Evolutionary conservation across 768 basidiomycete genomes (phyloP), one percentile per base, ranked within the genome.

Genomic region (Phallus indusiatus): DNA sequence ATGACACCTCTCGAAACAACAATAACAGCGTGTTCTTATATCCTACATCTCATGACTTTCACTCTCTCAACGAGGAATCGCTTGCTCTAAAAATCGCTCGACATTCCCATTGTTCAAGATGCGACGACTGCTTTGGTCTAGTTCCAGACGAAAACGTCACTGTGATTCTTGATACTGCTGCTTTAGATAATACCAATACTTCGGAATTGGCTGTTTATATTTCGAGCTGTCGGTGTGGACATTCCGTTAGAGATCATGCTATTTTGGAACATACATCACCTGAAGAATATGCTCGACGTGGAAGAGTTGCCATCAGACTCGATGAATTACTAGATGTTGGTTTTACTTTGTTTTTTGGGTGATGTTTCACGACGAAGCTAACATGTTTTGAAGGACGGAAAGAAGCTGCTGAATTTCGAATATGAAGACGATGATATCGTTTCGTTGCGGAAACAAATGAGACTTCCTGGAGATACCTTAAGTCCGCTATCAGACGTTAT

Each of bases 241-340:
- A 92, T 69, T 74, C 74, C 52, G 79, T 81, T 28, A 70, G 68
- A 42, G 77, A 81, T 22, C 88, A 90, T 64, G 83, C 85, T n/a
- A 85, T 87, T 33, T 77, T 85, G 65, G 76, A 80, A 63, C 71
- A 71, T 53, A 69, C 88, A 34, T 83, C 81, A 60, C 75, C 74
- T 53, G 77, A 79, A 51, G 86, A 91, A 71, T 85, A 86, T 69
- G 70, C 73, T n/a, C 79, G 93, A 46, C 78, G 88, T 69, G 81
- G 78, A 47, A 84, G 83, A 59, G 81, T 89, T 11, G 91, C 90
- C 2, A 80, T 85, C 54, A 81, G 87, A 59, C 78, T 94, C 55
- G 93, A 94, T 67, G 89, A 92, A 69, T 68, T 88, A 56, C 72
- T 94, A 51, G 81, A 91, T 80, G 92, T 90, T 63, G 35, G 57